phyloP scores from a whole-genome alignment of 2,329 filamentous ascomycete species.

The Aspergillus amoenus region DNA sequence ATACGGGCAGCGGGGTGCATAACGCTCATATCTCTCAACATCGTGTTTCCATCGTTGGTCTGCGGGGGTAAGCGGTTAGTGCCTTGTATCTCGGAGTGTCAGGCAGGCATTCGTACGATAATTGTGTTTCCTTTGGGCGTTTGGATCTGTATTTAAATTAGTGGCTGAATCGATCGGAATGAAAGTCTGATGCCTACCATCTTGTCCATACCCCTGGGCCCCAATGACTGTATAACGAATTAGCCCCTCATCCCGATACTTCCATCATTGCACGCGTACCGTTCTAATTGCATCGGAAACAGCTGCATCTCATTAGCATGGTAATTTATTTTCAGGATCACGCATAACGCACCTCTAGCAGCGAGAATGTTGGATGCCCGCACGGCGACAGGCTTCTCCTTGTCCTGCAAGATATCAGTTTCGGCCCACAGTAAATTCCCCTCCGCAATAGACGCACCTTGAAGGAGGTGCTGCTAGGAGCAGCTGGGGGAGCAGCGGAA shows the following conservation, averaged over 20 bases:
- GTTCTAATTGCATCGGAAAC: slow-evolving; percentile 97
- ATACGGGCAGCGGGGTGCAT: slow-evolving; percentile 99
- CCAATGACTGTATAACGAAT: slow-evolving; percentile 64
- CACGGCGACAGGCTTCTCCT: slow-evolving; percentile 98
- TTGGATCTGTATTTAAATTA: slow-evolving; percentile 64
- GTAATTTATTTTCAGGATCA: neutral
- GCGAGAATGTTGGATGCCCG: slow-evolving; percentile 96
- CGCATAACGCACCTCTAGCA: slow-evolving; percentile 70
- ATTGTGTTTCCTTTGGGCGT: slow-evolving; percentile 95
- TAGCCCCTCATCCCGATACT: slow-evolving; percentile 38
- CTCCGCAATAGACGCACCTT: slow-evolving; percentile 49
- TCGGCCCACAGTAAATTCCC: slow-evolving; percentile 28
- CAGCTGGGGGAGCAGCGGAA: slow-evolving; percentile 46
- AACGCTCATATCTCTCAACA: slow-evolving; percentile 98
- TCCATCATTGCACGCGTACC: slow-evolving; percentile 39
- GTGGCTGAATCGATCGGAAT: slow-evolving; percentile 3
- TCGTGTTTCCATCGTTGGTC: slow-evolving; percentile 98
- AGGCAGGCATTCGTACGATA: slow-evolving; percentile 57
- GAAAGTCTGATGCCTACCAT: slow-evolving; percentile 57
- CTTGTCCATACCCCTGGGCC: slow-evolving; percentile 97
- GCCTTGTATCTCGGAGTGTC: slow-evolving; percentile 20
- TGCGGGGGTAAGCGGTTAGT: slow-evolving; percentile 28
- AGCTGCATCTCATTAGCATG: slow-evolving; percentile 55
- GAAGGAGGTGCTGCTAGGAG: slow-evolving; percentile 64
- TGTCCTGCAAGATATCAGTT: slow-evolving; percentile 59